These are phyloP conservation scores for Orobanche coerulescens DNA, from an alignment of 257 asterid species.

Conservation along the genomic window DNA sequence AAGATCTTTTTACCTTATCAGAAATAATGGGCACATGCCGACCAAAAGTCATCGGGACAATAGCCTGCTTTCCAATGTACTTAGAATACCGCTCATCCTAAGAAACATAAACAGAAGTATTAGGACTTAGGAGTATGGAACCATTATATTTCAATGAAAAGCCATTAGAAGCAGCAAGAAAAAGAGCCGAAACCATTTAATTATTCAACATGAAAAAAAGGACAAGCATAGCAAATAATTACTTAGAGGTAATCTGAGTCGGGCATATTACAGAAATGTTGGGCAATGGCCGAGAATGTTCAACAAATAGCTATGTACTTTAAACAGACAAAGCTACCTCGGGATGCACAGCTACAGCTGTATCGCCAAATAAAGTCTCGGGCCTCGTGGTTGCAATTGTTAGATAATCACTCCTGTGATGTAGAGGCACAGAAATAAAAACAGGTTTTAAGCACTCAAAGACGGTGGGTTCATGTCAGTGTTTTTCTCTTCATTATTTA, in stretches of 20 bases:
- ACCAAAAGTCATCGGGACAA: slow-evolving; percentile 96
- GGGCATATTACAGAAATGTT: neutral
- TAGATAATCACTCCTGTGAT: slow-evolving; percentile 69
- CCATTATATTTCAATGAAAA: slow-evolving; percentile 4
- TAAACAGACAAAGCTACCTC: slow-evolving; percentile 39
- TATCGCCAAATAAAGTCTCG: slow-evolving; percentile 96
- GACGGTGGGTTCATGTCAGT: slow-evolving; percentile 8
- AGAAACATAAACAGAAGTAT: slow-evolving; percentile 20
- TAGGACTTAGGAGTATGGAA: slow-evolving; percentile 13
- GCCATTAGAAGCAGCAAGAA: slow-evolving; percentile 3
- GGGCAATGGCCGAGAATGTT: slow-evolving; percentile 7
- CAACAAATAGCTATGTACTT: neutral
- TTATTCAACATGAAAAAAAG: neutral
- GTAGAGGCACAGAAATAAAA: slow-evolving; percentile 7
- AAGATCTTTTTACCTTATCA: slow-evolving; percentile 58
- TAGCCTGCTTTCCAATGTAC: slow-evolving; percentile 85
- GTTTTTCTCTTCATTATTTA: slow-evolving; percentile 1
- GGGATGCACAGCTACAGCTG: slow-evolving; percentile 93
- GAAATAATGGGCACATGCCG: slow-evolving; percentile 95
- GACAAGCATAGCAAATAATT: neutral
- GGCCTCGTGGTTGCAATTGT: slow-evolving; percentile 98
- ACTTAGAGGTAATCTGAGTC: slow-evolving; percentile 5
- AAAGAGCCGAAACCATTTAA: slow-evolving; percentile 7
- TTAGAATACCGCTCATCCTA: slow-evolving; percentile 90
- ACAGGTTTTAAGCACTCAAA: slow-evolving; percentile 12